Conservation (phyloP, 768 basidiomycete species). For the Psilocybe cubensis region DNA sequence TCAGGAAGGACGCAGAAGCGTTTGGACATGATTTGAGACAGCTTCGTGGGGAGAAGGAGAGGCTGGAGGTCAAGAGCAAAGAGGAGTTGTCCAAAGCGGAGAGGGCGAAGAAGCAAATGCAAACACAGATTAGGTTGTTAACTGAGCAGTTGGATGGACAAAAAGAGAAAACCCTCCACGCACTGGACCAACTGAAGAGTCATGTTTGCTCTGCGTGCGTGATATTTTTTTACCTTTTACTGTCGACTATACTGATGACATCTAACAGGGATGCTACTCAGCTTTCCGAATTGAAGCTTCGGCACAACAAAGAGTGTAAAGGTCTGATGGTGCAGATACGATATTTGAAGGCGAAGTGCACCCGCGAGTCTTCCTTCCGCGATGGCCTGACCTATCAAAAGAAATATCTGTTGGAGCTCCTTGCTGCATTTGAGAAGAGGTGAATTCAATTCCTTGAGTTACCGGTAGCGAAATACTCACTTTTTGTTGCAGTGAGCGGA, state of each 20-base stretch:
- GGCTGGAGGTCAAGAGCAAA: constrained; percentile 53
- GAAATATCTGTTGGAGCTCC: constrained; percentile 76
- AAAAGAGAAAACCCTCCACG: constrained; percentile 47
- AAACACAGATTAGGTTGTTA: constrained; percentile 65
- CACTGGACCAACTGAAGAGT: constrained; percentile 49
- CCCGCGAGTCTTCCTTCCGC: constrained; percentile 81
- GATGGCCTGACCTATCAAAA: constrained; percentile 85
- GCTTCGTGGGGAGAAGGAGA: constrained; percentile 70
- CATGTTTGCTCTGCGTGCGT: constrained; percentile 69
- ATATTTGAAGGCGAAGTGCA: constrained; percentile 92
- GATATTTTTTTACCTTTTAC: neutral
- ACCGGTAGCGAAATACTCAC: neutral
- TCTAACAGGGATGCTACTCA: constrained; percentile 53
- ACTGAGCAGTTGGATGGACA: constrained; percentile 68
- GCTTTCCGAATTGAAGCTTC: constrained; percentile 55
- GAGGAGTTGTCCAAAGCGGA: constrained; percentile 62
- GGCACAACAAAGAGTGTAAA: constrained; percentile 88
- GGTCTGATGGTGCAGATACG: constrained; percentile 88
- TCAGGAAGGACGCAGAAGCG: constrained; percentile 74
- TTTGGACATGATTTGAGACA: constrained; percentile 79
- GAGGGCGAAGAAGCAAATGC: constrained; percentile 66
- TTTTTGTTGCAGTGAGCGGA: constrained; percentile 31
- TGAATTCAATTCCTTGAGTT: constrained; percentile 31
- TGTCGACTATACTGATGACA: neutral
- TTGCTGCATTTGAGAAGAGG: constrained; percentile 74